Evolutionary conservation across 2,329 filamentous ascomycete species (phyloP), one percentile per base, ranked within the genome.

Genomic region (Trichoderma sp.): DNA sequence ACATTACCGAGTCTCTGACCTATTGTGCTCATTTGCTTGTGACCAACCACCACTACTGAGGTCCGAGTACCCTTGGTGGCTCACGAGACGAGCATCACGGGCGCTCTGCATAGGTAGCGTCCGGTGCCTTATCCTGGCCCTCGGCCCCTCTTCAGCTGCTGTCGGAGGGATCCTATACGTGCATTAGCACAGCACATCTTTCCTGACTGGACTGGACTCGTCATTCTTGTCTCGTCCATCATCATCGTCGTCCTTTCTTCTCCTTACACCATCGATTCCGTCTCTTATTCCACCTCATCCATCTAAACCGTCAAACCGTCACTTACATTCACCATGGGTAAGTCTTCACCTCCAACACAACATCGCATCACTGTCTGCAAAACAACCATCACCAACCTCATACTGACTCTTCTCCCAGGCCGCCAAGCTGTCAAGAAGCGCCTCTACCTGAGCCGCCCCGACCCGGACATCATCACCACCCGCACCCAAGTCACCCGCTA

Each of bases 391-490:
- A 15, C n/a, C 21, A 17, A n/a, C n/a, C n/a, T 24, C 21, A 3
- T 24, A n/a, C 55, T 58, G 24, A 59, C 17, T 28, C 43, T 5
- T n/a, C 19, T 7, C 26, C 12, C 41, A 62, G 59, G 59, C 48
- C 60, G 47, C 26, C 43, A 39, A 28, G 30, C 41, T 28, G 59
- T 66, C 67, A 81, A 80, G 72, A 80, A 79, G 72, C 77, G 76
- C 65, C 73, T 81, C 70, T 81, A 81, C 66, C 76, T 81, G 47
- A 72, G 75, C 47, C 48, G 78, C 78, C 7, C 79, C 7, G 75
- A 75, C 58, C 75, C 75, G 50, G 79, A 79, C 69, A 72, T 77
- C 63, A 71, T 74, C 67, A 72, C 74, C 52, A 71, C 77, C 61
- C 75, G 74, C 48, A 74, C 71, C 48, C 75, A 74, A 66, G 69